Percentiles rank a stretch among this genome's conserved stretches.
phyloP scores from a whole-genome alignment of 352 stramenopile species.

The Aphanomyces cochlioides region DNA sequence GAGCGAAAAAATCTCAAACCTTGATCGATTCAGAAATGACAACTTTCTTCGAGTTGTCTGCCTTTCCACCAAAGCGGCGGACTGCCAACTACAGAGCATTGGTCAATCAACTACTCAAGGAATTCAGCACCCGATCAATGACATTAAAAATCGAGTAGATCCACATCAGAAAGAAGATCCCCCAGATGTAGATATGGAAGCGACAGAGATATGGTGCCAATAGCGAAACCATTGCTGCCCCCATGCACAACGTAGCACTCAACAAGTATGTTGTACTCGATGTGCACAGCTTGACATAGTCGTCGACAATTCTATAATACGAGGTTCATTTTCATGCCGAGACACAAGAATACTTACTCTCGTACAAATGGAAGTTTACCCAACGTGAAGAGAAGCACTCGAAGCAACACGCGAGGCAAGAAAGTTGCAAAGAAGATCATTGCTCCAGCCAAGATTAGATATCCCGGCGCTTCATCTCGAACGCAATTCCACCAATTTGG shows the following conservation, averaged over 20 bases:
- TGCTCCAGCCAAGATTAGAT: constrained; percentile 58
- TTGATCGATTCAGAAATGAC: constrained; percentile 88
- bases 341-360: constrained; percentile 44
- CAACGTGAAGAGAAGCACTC: constrained; percentile 80
- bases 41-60: constrained; percentile 82
- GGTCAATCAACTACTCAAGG: not conserved
- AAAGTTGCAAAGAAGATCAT: constrained; percentile 87
- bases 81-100: constrained; percentile 52
- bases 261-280: constrained; percentile 81
- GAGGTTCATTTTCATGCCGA: not conserved
- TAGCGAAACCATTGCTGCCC: constrained; percentile 54
- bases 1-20: constrained; percentile 33
- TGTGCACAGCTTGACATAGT: constrained; percentile 75
- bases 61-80: constrained; percentile 76
- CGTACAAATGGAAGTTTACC: constrained; percentile 81
- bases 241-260: constrained; percentile 65
- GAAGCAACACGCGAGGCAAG: constrained; percentile 75
- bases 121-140: constrained; percentile 64
- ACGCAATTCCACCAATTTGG: constrained; percentile 52
- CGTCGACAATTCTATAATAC: constrained; percentile 58
- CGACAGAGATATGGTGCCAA: constrained; percentile 65
- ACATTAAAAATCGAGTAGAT: constrained; percentile 88
- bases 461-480: constrained; percentile 34
- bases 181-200: constrained; percentile 81
- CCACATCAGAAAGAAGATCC: constrained; percentile 86